Base-by-base conservation (phyloP, 164 flowering plant species). In the Vitis riparia region DNA sequence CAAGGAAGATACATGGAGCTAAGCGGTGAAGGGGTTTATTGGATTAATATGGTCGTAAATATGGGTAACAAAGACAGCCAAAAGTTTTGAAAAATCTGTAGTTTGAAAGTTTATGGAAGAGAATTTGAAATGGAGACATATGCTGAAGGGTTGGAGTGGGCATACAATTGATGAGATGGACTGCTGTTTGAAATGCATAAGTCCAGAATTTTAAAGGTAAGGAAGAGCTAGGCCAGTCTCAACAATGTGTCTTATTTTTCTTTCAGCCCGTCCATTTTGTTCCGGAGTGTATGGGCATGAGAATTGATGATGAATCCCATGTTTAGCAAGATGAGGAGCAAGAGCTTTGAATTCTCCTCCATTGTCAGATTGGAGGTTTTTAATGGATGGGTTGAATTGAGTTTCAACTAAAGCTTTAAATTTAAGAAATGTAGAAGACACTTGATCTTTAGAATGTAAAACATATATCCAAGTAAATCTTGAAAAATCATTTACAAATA, bases 281-380 rank as follows among this genome's bases (percentile, higher is more conserved):
- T 68, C 59, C 6, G 50, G 75, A 0, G 83, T 71, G 13, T 74
- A 68, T 1, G 72, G 83, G 3, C 75, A 75, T 2, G 75, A 29
- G 9, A 55, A 1, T 1, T 66, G 70, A 30, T 69, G 80, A 0
- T 1, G 12, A n/a, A 76, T 76, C 0, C 74, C 79, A 15, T 16
- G 51, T 2, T 16, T 0, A 1, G 14, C 9, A 15, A 75, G 23
- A 23, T 23, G 23, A 15, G 10, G 59, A 67, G 0, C 23, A 3
- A 0, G 32, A 11, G 3, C 16, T 23, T 9, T n/a, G 58, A 13
- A 78, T 44, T 78, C 79, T 0, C 77, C 73, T 0, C 81, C 77
- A 62, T 66, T 47, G 55, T 75, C 73, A 37, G 72, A 19, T 19
- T 19, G 23, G 23, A 19, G 23, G 23, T 1, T 19, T 19, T 19